Percentiles rank a stretch among this genome's conserved stretches.
These are phyloP conservation scores for Fraxinus dipetala DNA, from an alignment of 305 asterid genomes.

Conservation along the genomic window DNA sequence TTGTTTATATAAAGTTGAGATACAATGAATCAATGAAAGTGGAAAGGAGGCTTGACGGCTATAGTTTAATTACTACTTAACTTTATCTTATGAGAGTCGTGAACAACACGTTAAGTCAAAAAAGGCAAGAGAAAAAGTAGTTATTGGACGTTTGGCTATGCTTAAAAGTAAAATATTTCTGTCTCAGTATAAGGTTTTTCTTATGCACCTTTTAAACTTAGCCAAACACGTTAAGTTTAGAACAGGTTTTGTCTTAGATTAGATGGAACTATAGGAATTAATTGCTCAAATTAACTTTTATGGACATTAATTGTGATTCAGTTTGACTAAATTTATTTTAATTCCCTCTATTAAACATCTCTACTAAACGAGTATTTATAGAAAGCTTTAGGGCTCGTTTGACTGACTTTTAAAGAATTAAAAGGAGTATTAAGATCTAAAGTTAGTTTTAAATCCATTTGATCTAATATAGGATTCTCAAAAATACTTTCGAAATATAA, in stretches of 20 bases:
- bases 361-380: too few relatives aligned
- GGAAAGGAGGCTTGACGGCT: constrained; percentile 40
- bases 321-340: background rate
- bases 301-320: background rate
- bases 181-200: too few relatives aligned
- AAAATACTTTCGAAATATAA: too few relatives aligned
- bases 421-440: too few relatives aligned
- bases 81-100: constrained; percentile 28
- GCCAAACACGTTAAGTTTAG: background rate
- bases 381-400: background rate
- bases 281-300: background rate
- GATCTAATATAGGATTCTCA: too few relatives aligned
- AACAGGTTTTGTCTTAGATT: background rate
- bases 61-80: background rate
- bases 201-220: background rate
- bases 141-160: background rate
- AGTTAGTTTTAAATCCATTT: too few relatives aligned
- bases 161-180: background rate
- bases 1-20: constrained; percentile 19
- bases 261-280: background rate
- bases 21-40: constrained; percentile 28
- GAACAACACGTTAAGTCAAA: constrained; percentile 41
- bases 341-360: background rate
- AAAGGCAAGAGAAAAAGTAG: background rate
- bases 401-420: too few relatives aligned